phyloP scores from a whole-genome alignment of 805 yeast species.

The Wickerhamiella qilinensis region DNA sequence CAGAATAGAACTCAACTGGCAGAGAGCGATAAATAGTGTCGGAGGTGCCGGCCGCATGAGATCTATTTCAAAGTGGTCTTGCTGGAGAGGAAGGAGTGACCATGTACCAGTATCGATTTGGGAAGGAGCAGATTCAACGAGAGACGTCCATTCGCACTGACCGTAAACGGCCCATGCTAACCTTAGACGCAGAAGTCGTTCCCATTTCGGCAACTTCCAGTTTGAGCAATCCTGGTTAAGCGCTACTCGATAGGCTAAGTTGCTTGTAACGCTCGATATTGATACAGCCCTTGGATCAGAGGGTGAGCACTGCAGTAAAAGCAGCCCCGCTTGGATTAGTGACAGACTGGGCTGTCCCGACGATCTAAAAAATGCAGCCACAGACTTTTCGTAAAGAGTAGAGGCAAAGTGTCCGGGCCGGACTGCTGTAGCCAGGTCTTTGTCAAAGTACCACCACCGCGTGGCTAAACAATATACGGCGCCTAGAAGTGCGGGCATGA shows the following conservation, averaged over 20 bases:
- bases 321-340: constrained; percentile 33
- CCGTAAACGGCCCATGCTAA: constrained; percentile 92
- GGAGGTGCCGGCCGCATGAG: constrained; percentile 31
- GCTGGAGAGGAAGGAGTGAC: constrained; percentile 34
- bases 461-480: constrained; percentile 79
- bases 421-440: constrained; percentile 54
- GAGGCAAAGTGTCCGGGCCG: constrained; percentile 52
- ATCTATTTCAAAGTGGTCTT: constrained; percentile 20
- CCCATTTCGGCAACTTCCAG: constrained; percentile 95
- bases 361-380: constrained; percentile 49
- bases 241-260: constrained; percentile 80
- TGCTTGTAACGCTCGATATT: constrained; percentile 70
- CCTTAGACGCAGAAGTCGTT: constrained; percentile 69
- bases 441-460: constrained; percentile 89
- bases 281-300: constrained; percentile 61
- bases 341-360: constrained; percentile 78
- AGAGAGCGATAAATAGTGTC: constrained; percentile 21
- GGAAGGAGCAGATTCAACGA: constrained; percentile 72
- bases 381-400: constrained; percentile 51
- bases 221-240: constrained; percentile 76
- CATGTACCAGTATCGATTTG: constrained; percentile 62
- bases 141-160: constrained; percentile 81
- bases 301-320: constrained; percentile 33
- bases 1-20: constrained; percentile 20
- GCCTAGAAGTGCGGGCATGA: constrained; percentile 80